Percentiles rank a stretch among this genome's conserved stretches.
phyloP scores from a whole-genome alignment of 495 filamentous ascomycete genomes.

The Penicillium daleae region DNA sequence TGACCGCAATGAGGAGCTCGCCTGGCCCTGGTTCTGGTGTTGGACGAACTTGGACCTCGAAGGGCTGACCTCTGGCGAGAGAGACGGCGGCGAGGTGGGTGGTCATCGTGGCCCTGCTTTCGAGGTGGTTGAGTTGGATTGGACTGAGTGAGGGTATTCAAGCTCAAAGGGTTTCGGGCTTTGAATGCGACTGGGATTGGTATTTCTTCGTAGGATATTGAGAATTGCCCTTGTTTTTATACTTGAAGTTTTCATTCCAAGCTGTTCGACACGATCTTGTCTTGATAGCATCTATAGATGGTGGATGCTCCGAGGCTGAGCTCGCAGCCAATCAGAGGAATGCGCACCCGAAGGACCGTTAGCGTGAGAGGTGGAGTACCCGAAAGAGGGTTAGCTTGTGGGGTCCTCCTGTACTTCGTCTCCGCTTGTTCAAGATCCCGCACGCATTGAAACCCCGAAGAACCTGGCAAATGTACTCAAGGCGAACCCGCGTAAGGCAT shows the following conservation, averaged over 20 bases:
- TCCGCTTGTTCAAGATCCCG: conserved; percentile 7
- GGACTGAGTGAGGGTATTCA: conserved; percentile 8
- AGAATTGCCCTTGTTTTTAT: no score
- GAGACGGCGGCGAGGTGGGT: conserved; percentile 49
- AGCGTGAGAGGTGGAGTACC: conserved; percentile 24
- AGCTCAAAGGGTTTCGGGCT: conserved; percentile 8
- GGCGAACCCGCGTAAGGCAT: conserved; percentile 17
- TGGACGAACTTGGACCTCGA: conserved; percentile 37
- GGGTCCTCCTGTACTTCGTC: neutral
- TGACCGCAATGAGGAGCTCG: conserved; percentile 53
- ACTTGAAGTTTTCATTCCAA: neutral
- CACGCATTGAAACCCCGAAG: neutral
- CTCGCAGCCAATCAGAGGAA: conserved; percentile 33
- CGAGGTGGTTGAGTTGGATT: conserved; percentile 1
- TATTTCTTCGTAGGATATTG: no score
- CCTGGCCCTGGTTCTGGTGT: conserved; percentile 49
- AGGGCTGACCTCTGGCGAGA: conserved; percentile 35
- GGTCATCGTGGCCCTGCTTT: conserved; percentile 31
- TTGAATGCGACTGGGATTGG: no score
- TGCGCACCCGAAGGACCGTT: conserved; percentile 31
- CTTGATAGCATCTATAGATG: neutral
- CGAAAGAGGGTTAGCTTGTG: conserved; percentile 28
- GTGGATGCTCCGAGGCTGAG: no score
- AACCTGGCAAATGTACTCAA: conserved; percentile 20
- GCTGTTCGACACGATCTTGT: neutral